Base-by-base conservation (phyloP, 306 rosid genomes). In the Canavalia ensiformis region DNA sequence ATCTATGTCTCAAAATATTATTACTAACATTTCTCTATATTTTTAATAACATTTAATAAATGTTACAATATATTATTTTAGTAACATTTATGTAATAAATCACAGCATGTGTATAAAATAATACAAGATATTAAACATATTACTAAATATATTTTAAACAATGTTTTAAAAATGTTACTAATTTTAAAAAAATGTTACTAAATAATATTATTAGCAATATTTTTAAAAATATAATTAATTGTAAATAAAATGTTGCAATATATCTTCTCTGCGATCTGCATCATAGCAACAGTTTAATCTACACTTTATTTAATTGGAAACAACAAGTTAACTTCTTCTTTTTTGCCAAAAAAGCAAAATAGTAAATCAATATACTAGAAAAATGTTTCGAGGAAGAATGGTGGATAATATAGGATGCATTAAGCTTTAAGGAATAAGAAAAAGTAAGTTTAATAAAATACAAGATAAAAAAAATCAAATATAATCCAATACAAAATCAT, bases 221-320 rank as follows among this genome's bases (percentile, higher is more conserved):
- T 18, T 18, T 18, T 18, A 18, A 18, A 18, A 18, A 18, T 18
- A 18, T 18, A 18, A 18, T 18, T 18, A 18, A 18, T 18, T 18
- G 25, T 18, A 18, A 18, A 18, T 18, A 18, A 18, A 18, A 18
- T 18, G 25, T 18, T 18, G 25, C 70, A 86, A 85, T 55, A 80
- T 75, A 80, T 89, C 89, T 64, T 85, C 93, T 80, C 88, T 80
- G 63, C 83, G 75, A 77, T 90, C 88, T 46, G 92, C 93, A 84
- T 89, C 92, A 98, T 95, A 89, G 64, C 57, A 84, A 78, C 62
- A 34, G 55, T 75, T 84, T 52, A 76, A 64, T 33, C 6, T 71
- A 33, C 33, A 76, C 9, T 12, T 46, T 46, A 65, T 65, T 62
- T 25, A 31, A 75, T 63, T 72, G 44, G 34, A 57, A 83, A 86